A percentile compares a stretch with the other conserved stretches of the same genome.
phyloP scores from a whole-genome alignment of 352 stramenopile genomes.

The Phytophthora chlamydospora region DNA sequence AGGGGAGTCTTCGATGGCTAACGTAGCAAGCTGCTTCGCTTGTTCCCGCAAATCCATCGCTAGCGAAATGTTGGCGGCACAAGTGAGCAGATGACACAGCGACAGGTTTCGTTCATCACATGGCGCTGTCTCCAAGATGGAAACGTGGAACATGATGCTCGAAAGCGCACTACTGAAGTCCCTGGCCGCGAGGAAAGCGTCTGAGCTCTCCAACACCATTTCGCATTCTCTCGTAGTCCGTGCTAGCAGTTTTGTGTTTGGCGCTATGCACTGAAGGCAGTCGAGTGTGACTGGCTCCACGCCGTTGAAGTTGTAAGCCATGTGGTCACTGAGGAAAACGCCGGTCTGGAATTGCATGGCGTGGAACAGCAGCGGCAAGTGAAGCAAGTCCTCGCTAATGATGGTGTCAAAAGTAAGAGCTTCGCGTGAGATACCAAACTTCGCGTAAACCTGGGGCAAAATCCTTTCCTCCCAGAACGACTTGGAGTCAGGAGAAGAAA shows the following conservation, averaged over 20 bases:
- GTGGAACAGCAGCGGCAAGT: conserved; percentile 61
- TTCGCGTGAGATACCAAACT: conserved; percentile 42
- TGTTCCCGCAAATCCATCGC: conserved; percentile 28
- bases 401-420: conserved; percentile 34
- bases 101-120: conserved; percentile 40
- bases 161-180: conserved; percentile 38
- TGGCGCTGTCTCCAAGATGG: conserved; percentile 39
- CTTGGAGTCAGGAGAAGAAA: conserved; percentile 33
- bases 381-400: conserved; percentile 46
- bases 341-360: conserved; percentile 49
- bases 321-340: conserved; percentile 31
- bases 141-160: conserved; percentile 48
- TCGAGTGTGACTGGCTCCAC: conserved; percentile 28
- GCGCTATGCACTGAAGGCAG: conserved; percentile 24
- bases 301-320: conserved; percentile 48
- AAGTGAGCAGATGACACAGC: conserved; percentile 45
- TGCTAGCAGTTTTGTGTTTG: conserved; percentile 30
- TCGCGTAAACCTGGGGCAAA: conserved; percentile 44
- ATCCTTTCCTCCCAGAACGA: conserved; percentile 61
- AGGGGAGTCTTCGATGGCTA: conserved; percentile 46
- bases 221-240: conserved; percentile 36
- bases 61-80: conserved; percentile 48
- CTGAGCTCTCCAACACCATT: conserved; percentile 27
- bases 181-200: conserved; percentile 26
- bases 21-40: conserved; percentile 31